Conservation (phyloP, 73 alveolate genomes). For the Paramecium octaurelia region DNA sequence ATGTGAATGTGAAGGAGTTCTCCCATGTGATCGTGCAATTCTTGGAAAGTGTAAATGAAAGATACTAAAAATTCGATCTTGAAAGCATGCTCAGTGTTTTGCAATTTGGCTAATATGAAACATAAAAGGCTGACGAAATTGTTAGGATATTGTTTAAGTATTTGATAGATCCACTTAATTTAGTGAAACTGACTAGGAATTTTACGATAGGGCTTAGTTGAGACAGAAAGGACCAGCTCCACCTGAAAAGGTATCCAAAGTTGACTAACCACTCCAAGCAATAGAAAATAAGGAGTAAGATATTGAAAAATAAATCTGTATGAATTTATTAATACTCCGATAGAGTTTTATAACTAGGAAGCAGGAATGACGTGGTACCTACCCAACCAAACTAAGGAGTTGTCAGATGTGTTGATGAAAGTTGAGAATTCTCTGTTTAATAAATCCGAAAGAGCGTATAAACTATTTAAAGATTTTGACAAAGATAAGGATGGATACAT, state of each 20-base stretch:
- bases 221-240: conserved; percentile 59
- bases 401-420: conserved; percentile 38
- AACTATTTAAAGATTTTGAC: conserved; percentile 63
- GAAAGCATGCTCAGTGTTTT: conserved; percentile 66
- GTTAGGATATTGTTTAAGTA: conserved; percentile 62
- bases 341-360: neutral
- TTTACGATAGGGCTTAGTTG: conserved; percentile 36
- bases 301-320: neutral
- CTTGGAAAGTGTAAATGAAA: conserved; percentile 51
- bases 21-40: conserved; percentile 20
- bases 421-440: conserved; percentile 60
- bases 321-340: neutral
- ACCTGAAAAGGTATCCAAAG: conserved; percentile 38
- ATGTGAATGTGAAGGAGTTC: conserved; percentile 31
- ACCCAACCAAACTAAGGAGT: neutral
- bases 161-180: neutral
- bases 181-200: conserved; percentile 59
- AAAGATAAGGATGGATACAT: conserved; percentile 68
- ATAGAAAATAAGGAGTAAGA: neutral
- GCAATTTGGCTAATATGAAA: conserved; percentile 55
- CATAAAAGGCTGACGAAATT: conserved; percentile 48
- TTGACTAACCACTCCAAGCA: neutral
- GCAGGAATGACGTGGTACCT: conserved; percentile 15
- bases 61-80: conserved; percentile 52
- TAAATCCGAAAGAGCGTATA: conserved; percentile 43